phyloP scores from a whole-genome alignment of 2,329 filamentous ascomycete genomes.

The Sordariomycetes sp. region DNA sequence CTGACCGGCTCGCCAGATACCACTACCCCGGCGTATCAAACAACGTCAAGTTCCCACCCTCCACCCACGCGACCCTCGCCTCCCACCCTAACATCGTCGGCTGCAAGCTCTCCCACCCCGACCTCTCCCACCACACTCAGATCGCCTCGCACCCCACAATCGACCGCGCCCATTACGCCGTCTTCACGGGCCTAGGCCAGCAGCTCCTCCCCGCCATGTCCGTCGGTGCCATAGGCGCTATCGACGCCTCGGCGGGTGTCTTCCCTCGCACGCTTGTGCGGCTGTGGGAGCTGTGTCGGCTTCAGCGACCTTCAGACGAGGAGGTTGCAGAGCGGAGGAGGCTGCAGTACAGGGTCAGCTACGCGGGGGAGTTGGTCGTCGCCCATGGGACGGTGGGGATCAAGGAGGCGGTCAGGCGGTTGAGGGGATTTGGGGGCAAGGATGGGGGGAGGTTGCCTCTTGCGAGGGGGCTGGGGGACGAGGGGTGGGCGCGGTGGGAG shows the following conservation, averaged over 20 bases:
- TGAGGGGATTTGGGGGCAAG: conserved; percentile 42
- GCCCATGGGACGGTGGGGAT: conserved; percentile 49
- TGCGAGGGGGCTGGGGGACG: conserved; percentile 41
- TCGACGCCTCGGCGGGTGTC: conserved; percentile 48
- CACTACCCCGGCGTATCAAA: conserved; percentile 57
- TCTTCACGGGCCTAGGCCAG: conserved; percentile 53
- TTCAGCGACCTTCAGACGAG: conserved; percentile 18
- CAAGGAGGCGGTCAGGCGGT: conserved; percentile 46
- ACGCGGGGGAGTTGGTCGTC: conserved; percentile 47
- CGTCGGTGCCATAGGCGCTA: conserved; percentile 45
- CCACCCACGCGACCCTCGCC: conserved; percentile 42
- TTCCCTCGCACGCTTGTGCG: conserved; percentile 48
- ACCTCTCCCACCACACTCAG: conserved; percentile 50
- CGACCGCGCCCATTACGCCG: conserved; percentile 42
- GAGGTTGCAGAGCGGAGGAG: conserved; percentile 34
- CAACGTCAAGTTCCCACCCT: conserved; percentile 43
- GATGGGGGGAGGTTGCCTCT: conserved; percentile 48
- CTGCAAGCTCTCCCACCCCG: conserved; percentile 56
- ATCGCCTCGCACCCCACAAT: conserved; percentile 46
- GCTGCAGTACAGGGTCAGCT: conserved; percentile 47
- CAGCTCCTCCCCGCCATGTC: conserved; percentile 47
- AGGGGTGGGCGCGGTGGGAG: conserved; percentile 43
- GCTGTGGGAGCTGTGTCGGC: conserved; percentile 33
- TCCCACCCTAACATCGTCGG: conserved; percentile 54
- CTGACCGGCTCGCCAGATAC: conserved; percentile 26